These are phyloP conservation scores for Silybum marianum DNA, from an alignment of 129 eudicot genomes.

Conservation along the genomic window DNA sequence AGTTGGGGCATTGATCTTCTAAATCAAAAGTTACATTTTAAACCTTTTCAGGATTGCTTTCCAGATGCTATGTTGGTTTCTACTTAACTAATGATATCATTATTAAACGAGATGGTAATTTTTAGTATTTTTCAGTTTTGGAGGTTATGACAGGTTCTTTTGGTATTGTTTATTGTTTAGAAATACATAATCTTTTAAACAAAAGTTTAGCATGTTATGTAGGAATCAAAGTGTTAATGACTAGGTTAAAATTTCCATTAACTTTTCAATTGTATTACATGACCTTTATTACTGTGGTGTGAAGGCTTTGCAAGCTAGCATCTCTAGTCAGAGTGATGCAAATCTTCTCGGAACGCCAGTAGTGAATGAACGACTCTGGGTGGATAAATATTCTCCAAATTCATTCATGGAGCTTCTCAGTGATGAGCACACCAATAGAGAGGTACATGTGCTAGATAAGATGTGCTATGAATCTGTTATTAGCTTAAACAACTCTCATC, in stretches of 20 bases:
- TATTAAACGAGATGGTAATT: background rate
- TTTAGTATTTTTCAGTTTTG: background rate
- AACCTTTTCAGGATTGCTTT: no score
- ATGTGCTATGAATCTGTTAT: background rate
- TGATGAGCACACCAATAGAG: slow-evolving; percentile 92
- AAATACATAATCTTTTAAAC: background rate
- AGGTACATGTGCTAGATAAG: slow-evolving; percentile 45
- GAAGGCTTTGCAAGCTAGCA: slow-evolving; percentile 81
- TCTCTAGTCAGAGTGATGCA: slow-evolving; percentile 41
- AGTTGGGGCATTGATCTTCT: no score
- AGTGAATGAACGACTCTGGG: slow-evolving; percentile 81
- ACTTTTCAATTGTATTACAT: slow-evolving; percentile 7
- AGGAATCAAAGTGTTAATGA: slow-evolving; percentile 8
- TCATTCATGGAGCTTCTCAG: slow-evolving; percentile 96
- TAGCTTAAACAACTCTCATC: slow-evolving; percentile 10
- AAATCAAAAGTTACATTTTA: no score
- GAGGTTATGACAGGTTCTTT: background rate
- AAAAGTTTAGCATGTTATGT: background rate
- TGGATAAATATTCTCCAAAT: slow-evolving; percentile 94
- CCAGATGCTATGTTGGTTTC: slow-evolving; percentile 11
- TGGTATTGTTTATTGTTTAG: background rate
- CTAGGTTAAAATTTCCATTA: background rate
- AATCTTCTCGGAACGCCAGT: slow-evolving; percentile 43
- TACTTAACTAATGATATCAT: background rate
- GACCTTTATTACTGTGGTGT: slow-evolving; percentile 22